phyloP scores from a whole-genome alignment of 2,329 filamentous ascomycete genomes.

The Pseudogymnoascus verrucosus region DNA sequence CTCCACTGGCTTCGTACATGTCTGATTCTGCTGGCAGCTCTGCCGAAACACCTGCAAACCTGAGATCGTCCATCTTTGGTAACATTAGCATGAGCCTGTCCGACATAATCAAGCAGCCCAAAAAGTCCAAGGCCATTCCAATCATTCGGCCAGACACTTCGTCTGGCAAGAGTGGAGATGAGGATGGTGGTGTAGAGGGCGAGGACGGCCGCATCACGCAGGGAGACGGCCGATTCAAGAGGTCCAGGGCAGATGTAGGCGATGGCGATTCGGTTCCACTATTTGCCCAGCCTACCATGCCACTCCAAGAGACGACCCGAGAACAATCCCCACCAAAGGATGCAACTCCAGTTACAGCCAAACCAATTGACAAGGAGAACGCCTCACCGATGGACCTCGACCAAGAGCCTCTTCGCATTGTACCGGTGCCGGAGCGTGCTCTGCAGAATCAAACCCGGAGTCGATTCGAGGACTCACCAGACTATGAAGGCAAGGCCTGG shows the following conservation, averaged over 20 bases:
- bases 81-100: constrained; percentile 56
- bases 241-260: constrained; percentile 55
- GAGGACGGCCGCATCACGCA: constrained; percentile 55
- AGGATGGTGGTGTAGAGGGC: constrained; percentile 40
- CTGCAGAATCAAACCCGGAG: constrained; percentile 33
- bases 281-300: constrained; percentile 53
- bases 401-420: constrained; percentile 23
- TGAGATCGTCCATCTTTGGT: constrained; percentile 54
- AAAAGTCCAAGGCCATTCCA: constrained; percentile 75
- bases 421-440: constrained; percentile 31
- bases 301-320: constrained; percentile 27
- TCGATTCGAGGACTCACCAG: constrained; percentile 45
- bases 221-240: constrained; percentile 63
- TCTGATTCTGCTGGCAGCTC: constrained; percentile 41
- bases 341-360: constrained; percentile 9
- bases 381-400: constrained; percentile 18
- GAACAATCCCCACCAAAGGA: constrained; percentile 27
- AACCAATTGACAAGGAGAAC: constrained; percentile 27
- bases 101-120: constrained; percentile 56
- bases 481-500: constrained; percentile 44
- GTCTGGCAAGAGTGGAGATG: constrained; percentile 32
- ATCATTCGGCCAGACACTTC: constrained; percentile 60
- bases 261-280: constrained; percentile 66
- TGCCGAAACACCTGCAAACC: constrained; percentile 27
- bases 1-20: constrained; percentile 44